These are phyloP conservation scores for Mixia osmundae DNA, from an alignment of 1,284 basidiomycete genomes.

Conservation along the genomic window DNA sequence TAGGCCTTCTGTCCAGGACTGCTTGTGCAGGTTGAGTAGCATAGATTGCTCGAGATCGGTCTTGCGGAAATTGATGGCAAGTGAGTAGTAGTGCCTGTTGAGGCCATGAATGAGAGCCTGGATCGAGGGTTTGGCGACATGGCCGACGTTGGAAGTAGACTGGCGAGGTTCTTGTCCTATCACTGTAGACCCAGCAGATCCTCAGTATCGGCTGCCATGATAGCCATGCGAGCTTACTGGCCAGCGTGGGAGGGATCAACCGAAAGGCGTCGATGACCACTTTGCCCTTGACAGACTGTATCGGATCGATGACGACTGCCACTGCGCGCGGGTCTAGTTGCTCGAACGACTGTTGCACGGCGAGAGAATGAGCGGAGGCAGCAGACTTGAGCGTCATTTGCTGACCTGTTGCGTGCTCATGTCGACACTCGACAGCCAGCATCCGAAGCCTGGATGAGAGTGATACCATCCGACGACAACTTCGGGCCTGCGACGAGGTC, in stretches of 20 bases:
- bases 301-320: conserved; percentile 94
- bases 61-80: conserved; percentile 89
- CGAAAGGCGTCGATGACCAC: conserved; percentile 99
- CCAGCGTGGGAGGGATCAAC: conserved; percentile 65
- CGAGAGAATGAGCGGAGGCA: conserved; percentile 4
- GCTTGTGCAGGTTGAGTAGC: conserved; percentile 91
- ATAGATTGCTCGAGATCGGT: conserved; percentile 93
- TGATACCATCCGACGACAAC: conserved; percentile 99
- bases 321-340: conserved; percentile 83
- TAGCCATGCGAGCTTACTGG: conserved; percentile 27
- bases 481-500: conserved; percentile 42
- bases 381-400: conserved; percentile 1
- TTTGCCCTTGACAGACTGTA: conserved; percentile 75
- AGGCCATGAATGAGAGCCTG: conserved; percentile 54
- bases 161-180: conserved; percentile 85
- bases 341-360: conserved; percentile 63
- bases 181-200: conserved; percentile 13
- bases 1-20: conserved; percentile 91
- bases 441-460: conserved; percentile 97
- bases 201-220: neutral
- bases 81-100: conserved; percentile 89
- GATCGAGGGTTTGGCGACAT: conserved; percentile 95
- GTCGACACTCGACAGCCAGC: conserved; percentile 96
- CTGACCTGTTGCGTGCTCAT: conserved; percentile 93
- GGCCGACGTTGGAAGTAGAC: conserved; percentile 94